Evolutionary conservation across 441 rosid species (phyloP), one percentile per base, ranked within the genome.

Genomic region (Eutrema salsugineum): DNA sequence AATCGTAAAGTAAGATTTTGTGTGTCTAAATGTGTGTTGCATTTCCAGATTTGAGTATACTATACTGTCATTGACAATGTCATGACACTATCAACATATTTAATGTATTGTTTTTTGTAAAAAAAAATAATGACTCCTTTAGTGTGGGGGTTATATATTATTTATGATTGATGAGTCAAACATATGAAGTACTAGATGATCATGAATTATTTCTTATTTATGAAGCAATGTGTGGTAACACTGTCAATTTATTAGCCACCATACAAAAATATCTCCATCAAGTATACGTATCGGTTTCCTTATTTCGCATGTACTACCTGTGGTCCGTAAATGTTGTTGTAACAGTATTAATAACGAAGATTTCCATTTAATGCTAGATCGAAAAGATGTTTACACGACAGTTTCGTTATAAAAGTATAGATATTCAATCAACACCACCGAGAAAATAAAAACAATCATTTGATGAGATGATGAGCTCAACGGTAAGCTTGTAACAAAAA

Each of bases 181-280:
- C 72, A 66, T 73, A 62, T 43, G 55, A 58, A 40, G 30, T 49
- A 47, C 53, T 39, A 58, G 56, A 73, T 66, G 78, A 58, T n/a
- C n/a, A n/a, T 73, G 78, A 58, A 73, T 66, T 48, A 62, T 50
- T 59, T 48, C 68, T 50, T 59, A 68, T 44, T 44, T 46, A 28
- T 5, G 46, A 75, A 75, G 70, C 64, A 75, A 75, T 55, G 38
- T 61, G 73, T 68, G 73, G 71, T 71, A 61, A 35, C 69, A 54
- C 1, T 61, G 17, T 43, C 33, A 51, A 32, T 20, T 33, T 48
- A 28, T 39, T 66, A 1, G 22, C 38, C 22, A 4, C 58, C 19
- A 4, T 3, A 6, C 15, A 24, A 39, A 64, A 59, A 66, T 6
- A 49, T 47, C 53, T 48, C 60, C 27, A 48, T 49, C 77, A 73